Conservation (phyloP, 2,329 filamentous ascomycete species). For the Rutstroemia sp. region DNA sequence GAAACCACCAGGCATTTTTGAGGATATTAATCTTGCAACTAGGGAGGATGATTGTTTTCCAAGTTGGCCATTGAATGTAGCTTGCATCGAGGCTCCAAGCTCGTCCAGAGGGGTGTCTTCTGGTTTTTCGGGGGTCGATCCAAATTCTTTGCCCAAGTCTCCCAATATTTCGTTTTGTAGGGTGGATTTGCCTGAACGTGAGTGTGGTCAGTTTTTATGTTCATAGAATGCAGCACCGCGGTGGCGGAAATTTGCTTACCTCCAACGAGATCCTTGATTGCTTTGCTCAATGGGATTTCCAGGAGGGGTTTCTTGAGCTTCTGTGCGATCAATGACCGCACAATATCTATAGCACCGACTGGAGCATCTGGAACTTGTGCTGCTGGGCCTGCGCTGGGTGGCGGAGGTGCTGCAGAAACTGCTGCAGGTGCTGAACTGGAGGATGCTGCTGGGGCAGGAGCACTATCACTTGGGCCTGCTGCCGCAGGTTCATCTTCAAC, state of each 20-base stretch:
- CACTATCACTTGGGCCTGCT: conserved; percentile 35
- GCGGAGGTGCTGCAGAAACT: conserved; percentile 47
- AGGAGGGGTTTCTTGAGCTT: conserved; percentile 92
- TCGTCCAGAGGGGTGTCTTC: conserved; percentile 97
- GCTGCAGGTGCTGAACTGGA: conserved; percentile 43
- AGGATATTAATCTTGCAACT: conserved; percentile 90
- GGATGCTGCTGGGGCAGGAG: conserved; percentile 34
- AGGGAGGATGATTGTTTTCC: conserved; percentile 94
- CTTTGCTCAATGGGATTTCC: conserved; percentile 89
- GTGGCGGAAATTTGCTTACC: conserved; percentile 48
- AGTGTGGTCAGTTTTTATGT: conserved; percentile 15
- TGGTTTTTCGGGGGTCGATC: conserved; percentile 94
- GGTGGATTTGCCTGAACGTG: conserved; percentile 77
- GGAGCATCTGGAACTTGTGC: conserved; percentile 80
- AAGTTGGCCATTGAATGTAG: conserved; percentile 96
- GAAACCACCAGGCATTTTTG: conserved; percentile 99
- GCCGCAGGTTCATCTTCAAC: conserved; percentile 81
- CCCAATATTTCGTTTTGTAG: conserved; percentile 98
- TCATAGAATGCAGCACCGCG: not conserved
- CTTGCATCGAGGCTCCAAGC: conserved; percentile 89
- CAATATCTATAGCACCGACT: conserved; percentile 80
- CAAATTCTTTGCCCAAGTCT: conserved; percentile 96
- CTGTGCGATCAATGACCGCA: conserved; percentile 84
- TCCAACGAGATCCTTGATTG: conserved; percentile 96
- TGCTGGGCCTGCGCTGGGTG: conserved; percentile 75